These are phyloP conservation scores for Talaromyces marneffei DNA, from an alignment of 2,329 filamentous ascomycete genomes.

Conservation along the genomic window DNA sequence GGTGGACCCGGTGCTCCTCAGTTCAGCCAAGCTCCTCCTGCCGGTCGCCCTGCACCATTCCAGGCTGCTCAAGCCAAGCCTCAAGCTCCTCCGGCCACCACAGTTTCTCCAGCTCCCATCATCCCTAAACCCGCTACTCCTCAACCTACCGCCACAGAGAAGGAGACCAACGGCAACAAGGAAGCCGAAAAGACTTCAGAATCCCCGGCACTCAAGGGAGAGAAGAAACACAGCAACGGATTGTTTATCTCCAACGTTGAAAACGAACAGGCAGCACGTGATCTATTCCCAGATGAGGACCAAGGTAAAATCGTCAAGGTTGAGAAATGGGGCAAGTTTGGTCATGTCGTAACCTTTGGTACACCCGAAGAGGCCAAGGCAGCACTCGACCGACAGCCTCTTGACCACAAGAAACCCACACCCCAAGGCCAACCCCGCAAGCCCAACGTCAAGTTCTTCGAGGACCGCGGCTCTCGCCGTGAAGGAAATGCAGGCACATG, in stretches of 20 bases:
- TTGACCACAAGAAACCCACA: constrained; percentile 67
- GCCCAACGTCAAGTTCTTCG: constrained; percentile 77
- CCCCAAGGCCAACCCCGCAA: constrained; percentile 65
- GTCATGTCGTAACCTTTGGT: constrained; percentile 77
- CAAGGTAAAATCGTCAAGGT: constrained; percentile 71
- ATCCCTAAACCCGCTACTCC: constrained; percentile 37
- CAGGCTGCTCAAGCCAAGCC: constrained; percentile 28
- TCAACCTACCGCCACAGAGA: constrained; percentile 32
- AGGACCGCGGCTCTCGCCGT: constrained; percentile 55
- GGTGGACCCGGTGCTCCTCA: constrained; percentile 28
- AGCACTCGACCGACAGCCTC: constrained; percentile 67
- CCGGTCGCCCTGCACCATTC: constrained; percentile 24
- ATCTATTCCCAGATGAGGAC: constrained; percentile 78
- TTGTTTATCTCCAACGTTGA: constrained; percentile 86
- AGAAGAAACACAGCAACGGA: constrained; percentile 66
- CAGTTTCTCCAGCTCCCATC: constrained; percentile 38
- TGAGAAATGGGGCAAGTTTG: constrained; percentile 63
- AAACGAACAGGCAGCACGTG: constrained; percentile 73
- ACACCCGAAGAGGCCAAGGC: constrained; percentile 72
- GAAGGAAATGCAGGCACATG: constrained; percentile 48
- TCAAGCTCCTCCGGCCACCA: constrained; percentile 18
- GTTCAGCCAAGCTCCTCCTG: constrained; percentile 38
- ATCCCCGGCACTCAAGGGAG: constrained; percentile 52
- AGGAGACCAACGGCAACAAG: constrained; percentile 47
- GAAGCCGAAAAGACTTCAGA: constrained; percentile 40